Conservation (phyloP, 2,329 filamentous ascomycete species). For the Chaetomium olivaceum region DNA sequence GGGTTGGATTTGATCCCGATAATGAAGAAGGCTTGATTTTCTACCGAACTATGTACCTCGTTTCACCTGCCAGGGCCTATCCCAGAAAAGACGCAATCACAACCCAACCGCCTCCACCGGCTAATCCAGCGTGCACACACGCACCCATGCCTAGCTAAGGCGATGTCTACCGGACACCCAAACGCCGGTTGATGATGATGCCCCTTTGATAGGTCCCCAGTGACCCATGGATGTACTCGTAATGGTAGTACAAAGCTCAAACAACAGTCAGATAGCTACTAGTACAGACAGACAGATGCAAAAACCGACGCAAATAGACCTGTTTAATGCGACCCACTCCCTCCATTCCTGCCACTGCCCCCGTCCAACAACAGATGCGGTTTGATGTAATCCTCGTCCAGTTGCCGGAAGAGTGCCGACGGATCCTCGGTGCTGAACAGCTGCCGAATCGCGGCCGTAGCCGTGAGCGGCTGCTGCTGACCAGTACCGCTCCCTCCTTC, state of each 20-base stretch:
- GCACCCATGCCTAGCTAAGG: background rate
- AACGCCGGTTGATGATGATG: background rate
- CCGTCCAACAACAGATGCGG: conserved; percentile 83
- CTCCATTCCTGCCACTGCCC: conserved; percentile 36
- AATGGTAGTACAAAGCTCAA: background rate
- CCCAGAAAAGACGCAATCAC: background rate
- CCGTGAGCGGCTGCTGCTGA: conserved; percentile 55
- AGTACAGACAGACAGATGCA: background rate
- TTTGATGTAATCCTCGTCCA: conserved; percentile 97
- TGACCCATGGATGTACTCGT: background rate
- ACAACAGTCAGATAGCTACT: background rate
- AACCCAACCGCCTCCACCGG: background rate
- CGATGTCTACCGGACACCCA: background rate
- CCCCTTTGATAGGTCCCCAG: background rate
- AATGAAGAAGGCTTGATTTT: background rate
- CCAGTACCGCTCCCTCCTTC: background rate
- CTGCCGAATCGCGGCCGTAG: conserved; percentile 74
- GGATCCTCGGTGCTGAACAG: conserved; percentile 86
- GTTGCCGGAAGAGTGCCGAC: conserved; percentile 82
- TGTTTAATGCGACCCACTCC: conserved; percentile 24
- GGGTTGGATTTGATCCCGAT: no score
- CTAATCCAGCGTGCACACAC: background rate
- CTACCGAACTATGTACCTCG: background rate
- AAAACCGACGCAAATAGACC: background rate
- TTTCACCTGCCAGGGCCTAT: background rate